Evolutionary conservation across 2,329 filamentous ascomycete genomes (phyloP).

Genomic region (Trichoderma arundinaceum): DNA sequence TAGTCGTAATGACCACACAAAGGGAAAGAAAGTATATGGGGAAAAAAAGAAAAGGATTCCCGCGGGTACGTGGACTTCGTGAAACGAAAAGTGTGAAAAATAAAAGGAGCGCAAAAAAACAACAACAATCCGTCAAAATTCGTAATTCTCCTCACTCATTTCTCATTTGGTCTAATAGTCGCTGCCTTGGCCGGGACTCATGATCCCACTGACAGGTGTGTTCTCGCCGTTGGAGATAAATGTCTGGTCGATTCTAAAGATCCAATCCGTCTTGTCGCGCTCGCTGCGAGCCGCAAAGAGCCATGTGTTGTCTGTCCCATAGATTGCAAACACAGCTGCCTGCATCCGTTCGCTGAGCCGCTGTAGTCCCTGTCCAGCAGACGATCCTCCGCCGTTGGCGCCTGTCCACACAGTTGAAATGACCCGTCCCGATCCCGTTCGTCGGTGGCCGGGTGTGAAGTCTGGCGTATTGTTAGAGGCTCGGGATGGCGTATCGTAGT

Average conservation of each 20-base stretch:
- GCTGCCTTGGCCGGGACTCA: constrained; percentile 44
- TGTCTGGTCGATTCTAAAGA: constrained; percentile 89
- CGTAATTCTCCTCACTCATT: constrained; percentile 25
- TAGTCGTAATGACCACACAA: constrained; percentile 22
- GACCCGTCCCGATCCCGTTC: constrained; percentile 57
- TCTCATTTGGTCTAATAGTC: constrained; percentile 38
- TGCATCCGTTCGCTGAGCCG: constrained; percentile 64
- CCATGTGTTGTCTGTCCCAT: constrained; percentile 93
- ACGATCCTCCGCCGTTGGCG: constrained; percentile 43
- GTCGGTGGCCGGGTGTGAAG: constrained; percentile 54
- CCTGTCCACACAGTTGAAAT: constrained; percentile 63
- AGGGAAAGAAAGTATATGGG: constrained; percentile 19
- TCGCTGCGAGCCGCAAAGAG: constrained; percentile 89
- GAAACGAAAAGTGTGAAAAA: neutral
- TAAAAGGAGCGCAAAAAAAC: constrained; percentile 4
- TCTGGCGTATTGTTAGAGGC: constrained; percentile 44
- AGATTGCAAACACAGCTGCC: constrained; percentile 88
- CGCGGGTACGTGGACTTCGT: neutral
- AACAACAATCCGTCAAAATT: constrained; percentile 18
- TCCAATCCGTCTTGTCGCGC: constrained; percentile 95
- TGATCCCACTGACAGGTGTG: constrained; percentile 45
- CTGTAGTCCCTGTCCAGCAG: constrained; percentile 51
- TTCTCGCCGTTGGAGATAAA: constrained; percentile 58
- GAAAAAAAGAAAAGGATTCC: neutral
- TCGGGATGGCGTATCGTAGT: constrained; percentile 44